Base-by-base conservation (phyloP, 768 basidiomycete species). In the Leucocoprinus sp. region DNA sequence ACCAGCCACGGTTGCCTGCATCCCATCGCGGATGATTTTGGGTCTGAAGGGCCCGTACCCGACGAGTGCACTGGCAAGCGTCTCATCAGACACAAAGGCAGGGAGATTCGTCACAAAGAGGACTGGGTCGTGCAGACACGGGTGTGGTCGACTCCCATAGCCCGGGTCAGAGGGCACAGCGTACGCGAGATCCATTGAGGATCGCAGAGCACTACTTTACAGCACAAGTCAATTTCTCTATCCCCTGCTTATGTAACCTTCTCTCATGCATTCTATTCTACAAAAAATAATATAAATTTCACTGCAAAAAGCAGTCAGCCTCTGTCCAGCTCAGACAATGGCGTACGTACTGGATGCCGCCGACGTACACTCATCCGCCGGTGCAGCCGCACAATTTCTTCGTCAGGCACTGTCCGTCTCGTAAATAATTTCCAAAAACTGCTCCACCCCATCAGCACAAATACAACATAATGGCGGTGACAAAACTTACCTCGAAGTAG, bases 51-150 rank as follows among this genome's bases (percentile, higher is more conserved):
- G 89, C 18, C 82, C 83, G 59, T 85, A 90, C 52, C 70, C 66
- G 52, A 79, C 73, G 55, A 92, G 81, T 2, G 84, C 79, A 51
- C 74, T 55, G 1, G 88, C 89, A 18, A 92, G 70, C 54, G 80
- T 80, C 57, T 86, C 80, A 62, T 92, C 89, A 43, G 78, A 68
- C 42, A 89, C 74, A 63, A 74, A 78, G 27, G 79, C 64, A 4
- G 90, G 83, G 34, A 92, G 64, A 61, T 80, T 82, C 18, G 89
- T 78, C 63, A 92, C 81, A 67, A 89, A 83, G 37, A 92, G 69
- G 50, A 86, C 59, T 15, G 89, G 85, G 57, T 91, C 86, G 59
- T 84, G 83, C 53, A 92, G 76, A 66, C 87, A 90, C 24, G 89
- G 89, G 57, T 92, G 89, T 44, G 75, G 75, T 53, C 80, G 69